These are phyloP conservation scores for Monosporascus sp. DNA, from an alignment of 2,329 filamentous ascomycete species.

Conservation along the genomic window DNA sequence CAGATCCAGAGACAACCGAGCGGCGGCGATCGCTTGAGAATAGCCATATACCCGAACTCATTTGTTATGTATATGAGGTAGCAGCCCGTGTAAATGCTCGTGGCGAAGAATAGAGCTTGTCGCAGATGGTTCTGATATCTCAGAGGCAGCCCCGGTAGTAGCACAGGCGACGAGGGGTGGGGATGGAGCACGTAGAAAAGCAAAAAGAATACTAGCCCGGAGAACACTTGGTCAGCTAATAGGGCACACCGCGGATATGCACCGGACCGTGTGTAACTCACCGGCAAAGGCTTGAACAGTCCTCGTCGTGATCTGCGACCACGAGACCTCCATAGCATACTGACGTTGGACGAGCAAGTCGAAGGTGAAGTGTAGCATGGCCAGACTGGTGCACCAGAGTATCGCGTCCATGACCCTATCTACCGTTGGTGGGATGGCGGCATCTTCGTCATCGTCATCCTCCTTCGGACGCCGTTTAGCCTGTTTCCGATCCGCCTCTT, in stretches of 20 bases:
- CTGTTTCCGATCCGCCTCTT: constrained; percentile 38
- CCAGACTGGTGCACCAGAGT: constrained; percentile 56
- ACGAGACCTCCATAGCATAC: constrained; percentile 63
- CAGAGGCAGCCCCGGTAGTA: constrained; percentile 45
- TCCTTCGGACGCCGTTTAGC: constrained; percentile 26
- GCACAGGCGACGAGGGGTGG: constrained; percentile 40
- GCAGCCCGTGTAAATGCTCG: constrained; percentile 60
- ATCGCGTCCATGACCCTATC: constrained; percentile 51
- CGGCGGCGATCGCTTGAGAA: constrained; percentile 89
- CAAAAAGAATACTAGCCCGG: constrained; percentile 42
- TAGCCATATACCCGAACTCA: constrained; percentile 70
- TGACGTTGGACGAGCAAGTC: constrained; percentile 76
- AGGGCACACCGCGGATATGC: no score
- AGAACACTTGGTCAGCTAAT: neutral
- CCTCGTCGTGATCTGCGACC: constrained; percentile 48
- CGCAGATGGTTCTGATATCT: constrained; percentile 43
- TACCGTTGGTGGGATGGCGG: constrained; percentile 32
- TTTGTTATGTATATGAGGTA: constrained; percentile 82
- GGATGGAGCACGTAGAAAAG: constrained; percentile 54
- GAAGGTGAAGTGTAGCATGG: constrained; percentile 70
- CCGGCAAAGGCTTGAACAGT: constrained; percentile 47
- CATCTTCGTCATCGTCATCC: constrained; percentile 27
- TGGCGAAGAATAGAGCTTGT: constrained; percentile 57
- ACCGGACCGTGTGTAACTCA: constrained; percentile 25
- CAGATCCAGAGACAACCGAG: constrained; percentile 89